Conservation (phyloP, 768 basidiomycete species). For the Hypholoma sublateritium region DNA sequence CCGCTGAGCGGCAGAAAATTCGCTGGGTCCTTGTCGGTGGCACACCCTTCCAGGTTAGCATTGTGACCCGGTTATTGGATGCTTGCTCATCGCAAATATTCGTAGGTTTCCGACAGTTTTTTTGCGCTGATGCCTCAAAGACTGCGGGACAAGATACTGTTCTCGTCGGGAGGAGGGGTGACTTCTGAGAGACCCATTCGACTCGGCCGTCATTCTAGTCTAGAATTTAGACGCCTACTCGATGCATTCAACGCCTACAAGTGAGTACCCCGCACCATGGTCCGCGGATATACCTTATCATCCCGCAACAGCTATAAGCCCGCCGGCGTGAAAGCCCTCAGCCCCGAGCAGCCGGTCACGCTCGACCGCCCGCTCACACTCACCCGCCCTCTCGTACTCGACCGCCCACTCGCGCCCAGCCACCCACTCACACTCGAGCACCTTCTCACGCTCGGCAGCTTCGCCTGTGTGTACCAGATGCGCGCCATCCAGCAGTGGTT, state of each 20-base stretch:
- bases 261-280: not conserved
- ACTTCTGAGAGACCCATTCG: conserved; percentile 32
- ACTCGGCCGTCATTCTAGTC: conserved; percentile 35
- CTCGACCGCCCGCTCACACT: too few relatives aligned
- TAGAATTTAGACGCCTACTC: conserved; percentile 38
- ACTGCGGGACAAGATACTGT: conserved; percentile 11
- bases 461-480: conserved; percentile 40
- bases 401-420: not conserved
- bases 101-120: conserved; percentile 18
- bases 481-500: conserved; percentile 36
- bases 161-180: conserved; percentile 12
- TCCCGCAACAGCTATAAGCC: too few relatives aligned
- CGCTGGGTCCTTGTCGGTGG: conserved; percentile 19
- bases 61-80: not conserved
- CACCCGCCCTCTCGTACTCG: not conserved
- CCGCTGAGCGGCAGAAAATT: not conserved
- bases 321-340: too few relatives aligned
- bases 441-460: conserved; percentile 38
- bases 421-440: conserved; percentile 27
- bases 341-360: too few relatives aligned
- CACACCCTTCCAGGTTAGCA: conserved; percentile 23
- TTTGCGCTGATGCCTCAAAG: conserved; percentile 19
- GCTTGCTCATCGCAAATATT: not conserved
- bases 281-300: too few relatives aligned
- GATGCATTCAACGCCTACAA: conserved; percentile 34